A percentile compares a stretch with the other conserved stretches of the same genome.
Conservation (phyloP, 306 rosid species). For the Glycine soja region DNA sequence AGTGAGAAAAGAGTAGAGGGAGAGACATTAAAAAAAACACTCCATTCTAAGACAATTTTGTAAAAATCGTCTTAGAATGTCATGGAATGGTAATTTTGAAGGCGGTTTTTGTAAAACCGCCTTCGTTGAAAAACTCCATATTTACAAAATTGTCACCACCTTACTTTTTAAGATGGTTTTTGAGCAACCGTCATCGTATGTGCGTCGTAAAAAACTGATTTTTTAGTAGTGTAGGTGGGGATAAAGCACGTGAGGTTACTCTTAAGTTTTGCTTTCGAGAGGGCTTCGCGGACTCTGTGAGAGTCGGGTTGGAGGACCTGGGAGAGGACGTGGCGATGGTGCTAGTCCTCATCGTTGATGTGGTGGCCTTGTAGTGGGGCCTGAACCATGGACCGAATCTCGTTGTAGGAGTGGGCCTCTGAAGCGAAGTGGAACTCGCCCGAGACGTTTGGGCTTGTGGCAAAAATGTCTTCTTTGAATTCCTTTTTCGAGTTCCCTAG, state of each 20-base stretch:
- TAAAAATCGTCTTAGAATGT: too few relatives aligned
- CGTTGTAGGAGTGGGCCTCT: slow-evolving; percentile 61
- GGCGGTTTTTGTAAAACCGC: too few relatives aligned
- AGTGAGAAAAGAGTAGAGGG: too few relatives aligned
- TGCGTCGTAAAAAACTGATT: too few relatives aligned
- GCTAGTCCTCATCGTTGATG: slow-evolving; percentile 9
- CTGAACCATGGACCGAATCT: slow-evolving; percentile 53
- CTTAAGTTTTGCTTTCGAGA: slow-evolving; percentile 45
- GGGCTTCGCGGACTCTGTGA: slow-evolving; percentile 58
- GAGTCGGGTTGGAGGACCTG: slow-evolving; percentile 67
- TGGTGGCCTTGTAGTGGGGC: background rate
- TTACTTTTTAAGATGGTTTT: too few relatives aligned
- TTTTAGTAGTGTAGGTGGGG: slow-evolving; percentile 59
- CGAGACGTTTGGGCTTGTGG: slow-evolving; percentile 50
- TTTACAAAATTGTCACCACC: too few relatives aligned
- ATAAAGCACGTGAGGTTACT: slow-evolving; percentile 57
- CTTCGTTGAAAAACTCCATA: too few relatives aligned
- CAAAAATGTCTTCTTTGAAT: slow-evolving; percentile 26
- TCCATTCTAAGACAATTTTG: too few relatives aligned
- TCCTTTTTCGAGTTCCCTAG: slow-evolving; percentile 34
- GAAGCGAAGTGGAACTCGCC: slow-evolving; percentile 54
- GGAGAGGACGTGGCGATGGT: slow-evolving; percentile 44
- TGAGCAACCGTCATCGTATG: too few relatives aligned
- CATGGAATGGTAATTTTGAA: too few relatives aligned
- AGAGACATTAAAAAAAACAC: too few relatives aligned